phyloP scores from a whole-genome alignment of 1,284 basidiomycete genomes.

The Cryptococcus hybrid region DNA sequence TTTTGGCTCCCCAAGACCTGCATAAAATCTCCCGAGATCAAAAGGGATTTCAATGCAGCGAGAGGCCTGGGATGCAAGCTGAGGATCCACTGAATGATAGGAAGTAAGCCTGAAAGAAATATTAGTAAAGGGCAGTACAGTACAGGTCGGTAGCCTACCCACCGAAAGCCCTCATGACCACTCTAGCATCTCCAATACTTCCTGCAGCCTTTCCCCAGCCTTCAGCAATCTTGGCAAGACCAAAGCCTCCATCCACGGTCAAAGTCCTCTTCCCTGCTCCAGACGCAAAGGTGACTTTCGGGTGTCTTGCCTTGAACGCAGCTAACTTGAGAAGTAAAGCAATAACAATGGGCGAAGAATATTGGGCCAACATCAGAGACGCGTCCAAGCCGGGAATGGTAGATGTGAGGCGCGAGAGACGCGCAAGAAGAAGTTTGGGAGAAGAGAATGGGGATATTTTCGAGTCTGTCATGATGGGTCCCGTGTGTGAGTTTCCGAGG shows the following conservation, averaged over 20 bases:
- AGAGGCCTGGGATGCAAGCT: slow-evolving; percentile 36
- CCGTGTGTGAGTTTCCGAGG: too few species aligned
- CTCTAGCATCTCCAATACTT: slow-evolving; percentile 41
- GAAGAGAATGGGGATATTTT: slow-evolving; percentile 2
- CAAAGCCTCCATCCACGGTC: slow-evolving; percentile 11
- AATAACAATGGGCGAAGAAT: slow-evolving; percentile 40
- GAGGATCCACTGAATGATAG: slow-evolving; percentile 38
- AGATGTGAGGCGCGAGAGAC: slow-evolving; percentile 30
- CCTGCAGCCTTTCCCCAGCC: slow-evolving; percentile 34
- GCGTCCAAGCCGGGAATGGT: slow-evolving; percentile 44
- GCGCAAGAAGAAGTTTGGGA: slow-evolving; percentile 19
- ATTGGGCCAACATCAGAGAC: slow-evolving; percentile 44
- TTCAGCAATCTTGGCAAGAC: slow-evolving; percentile 27
- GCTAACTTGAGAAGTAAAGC: slow-evolving; percentile 38
- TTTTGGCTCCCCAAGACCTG: slow-evolving; percentile 17
- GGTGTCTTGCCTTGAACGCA: slow-evolving; percentile 20
- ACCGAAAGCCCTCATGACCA: slow-evolving; percentile 48
- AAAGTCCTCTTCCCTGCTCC: neutral
- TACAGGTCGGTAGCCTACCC: neutral
- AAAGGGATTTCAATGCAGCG: slow-evolving; percentile 17
- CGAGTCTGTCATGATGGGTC: neutral
- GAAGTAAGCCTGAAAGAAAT: slow-evolving; percentile 22
- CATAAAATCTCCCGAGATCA: slow-evolving; percentile 5
- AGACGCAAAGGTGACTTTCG: slow-evolving; percentile 11
- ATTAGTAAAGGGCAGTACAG: neutral